Evolutionary conservation across 352 stramenopile genomes (phyloP).

Genomic region (Pythium chondricola): DNA sequence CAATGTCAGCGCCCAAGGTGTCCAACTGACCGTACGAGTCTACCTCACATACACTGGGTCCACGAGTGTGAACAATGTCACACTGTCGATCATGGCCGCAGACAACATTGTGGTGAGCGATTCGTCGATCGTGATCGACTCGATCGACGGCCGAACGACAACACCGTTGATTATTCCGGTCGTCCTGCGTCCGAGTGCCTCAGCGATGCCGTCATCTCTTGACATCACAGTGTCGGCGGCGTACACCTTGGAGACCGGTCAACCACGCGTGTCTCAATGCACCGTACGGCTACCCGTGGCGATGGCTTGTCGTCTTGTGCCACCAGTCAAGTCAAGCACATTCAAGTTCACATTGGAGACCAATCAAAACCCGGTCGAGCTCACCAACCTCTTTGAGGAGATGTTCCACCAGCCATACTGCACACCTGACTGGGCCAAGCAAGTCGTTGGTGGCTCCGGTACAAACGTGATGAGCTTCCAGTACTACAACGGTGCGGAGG

Average conservation of each 20-base stretch:
- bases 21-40: slow-evolving; percentile 71
- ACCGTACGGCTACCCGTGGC: slow-evolving; percentile 69
- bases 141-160: slow-evolving; percentile 55
- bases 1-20: slow-evolving; percentile 11
- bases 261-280: slow-evolving; percentile 62
- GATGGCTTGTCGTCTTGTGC: slow-evolving; percentile 59
- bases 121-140: slow-evolving; percentile 60
- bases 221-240: slow-evolving; percentile 57
- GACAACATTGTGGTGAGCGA: slow-evolving; percentile 57
- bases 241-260: slow-evolving; percentile 65
- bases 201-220: slow-evolving; percentile 59
- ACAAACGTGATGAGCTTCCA: slow-evolving; percentile 85
- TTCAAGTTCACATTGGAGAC: slow-evolving; percentile 89
- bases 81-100: slow-evolving; percentile 57
- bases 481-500: slow-evolving; percentile 82
- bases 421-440: slow-evolving; percentile 62
- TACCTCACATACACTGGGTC: slow-evolving; percentile 80
- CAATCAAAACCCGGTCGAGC: slow-evolving; percentile 69
- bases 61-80: slow-evolving; percentile 66
- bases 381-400: slow-evolving; percentile 79
- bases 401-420: slow-evolving; percentile 77
- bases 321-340: slow-evolving; percentile 69
- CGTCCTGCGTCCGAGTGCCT: slow-evolving; percentile 35
- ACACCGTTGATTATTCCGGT: slow-evolving; percentile 64
- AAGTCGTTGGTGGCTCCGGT: slow-evolving; percentile 43